Base-by-base conservation (phyloP, 768 basidiomycete species). In the Lactarius indigo region DNA sequence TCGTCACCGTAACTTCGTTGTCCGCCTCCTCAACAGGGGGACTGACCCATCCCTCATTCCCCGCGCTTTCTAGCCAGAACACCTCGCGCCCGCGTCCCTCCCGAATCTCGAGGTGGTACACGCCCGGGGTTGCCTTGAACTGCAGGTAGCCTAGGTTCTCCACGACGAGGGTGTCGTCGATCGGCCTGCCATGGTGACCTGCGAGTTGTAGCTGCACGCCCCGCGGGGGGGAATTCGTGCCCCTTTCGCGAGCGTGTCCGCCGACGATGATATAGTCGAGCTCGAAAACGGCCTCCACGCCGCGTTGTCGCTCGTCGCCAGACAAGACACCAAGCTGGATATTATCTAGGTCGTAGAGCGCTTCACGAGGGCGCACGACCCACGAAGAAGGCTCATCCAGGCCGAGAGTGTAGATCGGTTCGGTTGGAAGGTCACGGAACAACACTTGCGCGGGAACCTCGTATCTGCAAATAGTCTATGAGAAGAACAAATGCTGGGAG, bases 71-170 rank as follows among this genome's bases (percentile, higher is more conserved):
- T 70, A 97, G 81, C 59, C 79, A 78, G 75, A 87, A 98, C 18
- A 98, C 85, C 20, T 94, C 87, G 56, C 85, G 81, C 6, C 93
- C 92, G 23, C 89, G 81, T 0, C 96, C 96, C 37, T 86, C 82
- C 1, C 96, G 84, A 61, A 98, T 94, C 70, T 88, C 87, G 1
- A 98, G 81, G 56, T 83, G 80, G 79, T 90, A 96, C 0, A 92
- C 87, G 1, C 97, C 97, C 0, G 97, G 97, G 62, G 85, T 90
- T 1, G 92, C 90, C 75, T 94, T 94, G 80, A 98, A 95, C 74
- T 99, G 97, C 63, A 98, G 79, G 76, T 99, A 99, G 2, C 97
- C 97, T 6, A 98, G 80, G 74, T 98, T 99, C 5, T 91, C 94
- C 63, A 97, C 92, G 44, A 98, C 89, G 65, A 88, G 90, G 0